A percentile compares a stretch with the other conserved stretches of the same genome.
Conservation (phyloP, 352 stramenopile species). For the Globisporangium nagaii region DNA sequence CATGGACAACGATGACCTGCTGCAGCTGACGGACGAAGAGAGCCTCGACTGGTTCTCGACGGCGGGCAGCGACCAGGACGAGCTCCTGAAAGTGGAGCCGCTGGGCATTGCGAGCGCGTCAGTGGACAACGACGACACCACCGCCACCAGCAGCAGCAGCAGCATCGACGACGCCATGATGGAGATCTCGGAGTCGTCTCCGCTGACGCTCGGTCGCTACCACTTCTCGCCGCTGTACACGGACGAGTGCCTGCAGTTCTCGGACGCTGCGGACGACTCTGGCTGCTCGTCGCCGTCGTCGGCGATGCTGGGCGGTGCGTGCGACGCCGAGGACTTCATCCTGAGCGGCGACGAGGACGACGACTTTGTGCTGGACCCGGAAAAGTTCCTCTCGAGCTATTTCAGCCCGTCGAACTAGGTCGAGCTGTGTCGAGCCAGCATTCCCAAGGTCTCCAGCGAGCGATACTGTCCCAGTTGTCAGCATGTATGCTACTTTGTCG, state of each 20-base stretch:
- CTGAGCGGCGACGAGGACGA: conserved; percentile 55
- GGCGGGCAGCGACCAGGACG: conserved; percentile 20
- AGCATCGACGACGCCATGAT: background rate
- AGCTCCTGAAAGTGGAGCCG: conserved; percentile 16
- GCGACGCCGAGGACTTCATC: conserved; percentile 20
- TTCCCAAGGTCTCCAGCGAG: background rate
- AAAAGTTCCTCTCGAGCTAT: conserved; percentile 87
- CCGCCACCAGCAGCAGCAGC: too few relatives aligned
- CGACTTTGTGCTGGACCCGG: conserved; percentile 80
- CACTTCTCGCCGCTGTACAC: conserved; percentile 22
- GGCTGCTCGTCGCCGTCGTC: conserved; percentile 17
- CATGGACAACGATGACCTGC: conserved; percentile 77
- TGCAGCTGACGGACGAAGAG: conserved; percentile 78
- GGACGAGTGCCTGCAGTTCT: conserved; percentile 19
- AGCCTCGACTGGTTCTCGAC: conserved; percentile 77
- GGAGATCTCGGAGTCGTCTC: conserved; percentile 9
- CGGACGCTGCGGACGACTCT: conserved; percentile 7
- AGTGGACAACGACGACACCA: background rate
- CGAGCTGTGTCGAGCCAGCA: background rate
- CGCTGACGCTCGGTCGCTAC: conserved; percentile 13
- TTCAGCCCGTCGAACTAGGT: conserved; percentile 34
- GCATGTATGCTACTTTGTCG: conserved; percentile 3
- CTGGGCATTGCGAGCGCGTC: background rate
- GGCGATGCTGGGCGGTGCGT: conserved; percentile 14
- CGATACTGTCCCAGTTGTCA: background rate